These are phyloP conservation scores for Sporobolomyces roseus DNA, from an alignment of 768 basidiomycete species.

Conservation along the genomic window DNA sequence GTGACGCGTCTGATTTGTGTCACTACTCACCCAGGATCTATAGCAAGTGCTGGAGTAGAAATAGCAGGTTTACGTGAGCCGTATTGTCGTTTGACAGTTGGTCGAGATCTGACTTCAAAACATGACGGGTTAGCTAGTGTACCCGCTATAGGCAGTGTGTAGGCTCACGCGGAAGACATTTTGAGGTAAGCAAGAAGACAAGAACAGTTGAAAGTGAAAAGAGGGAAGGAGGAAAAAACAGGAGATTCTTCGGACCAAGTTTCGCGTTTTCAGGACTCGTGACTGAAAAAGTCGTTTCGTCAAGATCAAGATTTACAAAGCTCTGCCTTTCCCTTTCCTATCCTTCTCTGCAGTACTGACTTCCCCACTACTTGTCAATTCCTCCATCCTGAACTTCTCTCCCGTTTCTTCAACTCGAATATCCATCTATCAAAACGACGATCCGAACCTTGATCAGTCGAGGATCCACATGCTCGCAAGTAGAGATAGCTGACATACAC, in stretches of 20 bases:
- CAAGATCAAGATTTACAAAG: too few relatives aligned
- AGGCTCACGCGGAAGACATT: too few relatives aligned
- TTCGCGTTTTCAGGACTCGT: too few relatives aligned
- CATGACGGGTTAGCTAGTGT: background rate
- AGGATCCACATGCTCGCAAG: rapidly evolving
- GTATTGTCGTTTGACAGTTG: slow-evolving; percentile 34
- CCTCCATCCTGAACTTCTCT: slow-evolving; percentile 15
- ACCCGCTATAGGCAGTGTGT: too few relatives aligned
- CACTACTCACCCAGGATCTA: too few relatives aligned
- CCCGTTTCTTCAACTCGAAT: slow-evolving; percentile 34
- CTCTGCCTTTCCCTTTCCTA: slow-evolving; percentile 30
- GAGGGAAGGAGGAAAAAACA: too few relatives aligned
- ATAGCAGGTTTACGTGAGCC: slow-evolving; percentile 28
- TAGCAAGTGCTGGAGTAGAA: too few relatives aligned
- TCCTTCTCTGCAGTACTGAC: background rate
- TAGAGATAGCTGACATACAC: slow-evolving; percentile 10
- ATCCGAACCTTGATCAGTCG: too few relatives aligned
- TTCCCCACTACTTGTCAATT: slow-evolving; percentile 11
- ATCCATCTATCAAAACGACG: slow-evolving; percentile 19
- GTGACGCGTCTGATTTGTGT: too few relatives aligned
- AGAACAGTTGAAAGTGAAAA: too few relatives aligned
- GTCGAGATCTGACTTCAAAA: slow-evolving; percentile 14
- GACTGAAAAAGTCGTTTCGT: background rate
- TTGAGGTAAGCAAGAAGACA: too few relatives aligned
- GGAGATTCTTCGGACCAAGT: too few relatives aligned